These are phyloP conservation scores for apple (Malus domestica) DNA, from an alignment of 306 rosid species.

Conservation along the genomic window DNA sequence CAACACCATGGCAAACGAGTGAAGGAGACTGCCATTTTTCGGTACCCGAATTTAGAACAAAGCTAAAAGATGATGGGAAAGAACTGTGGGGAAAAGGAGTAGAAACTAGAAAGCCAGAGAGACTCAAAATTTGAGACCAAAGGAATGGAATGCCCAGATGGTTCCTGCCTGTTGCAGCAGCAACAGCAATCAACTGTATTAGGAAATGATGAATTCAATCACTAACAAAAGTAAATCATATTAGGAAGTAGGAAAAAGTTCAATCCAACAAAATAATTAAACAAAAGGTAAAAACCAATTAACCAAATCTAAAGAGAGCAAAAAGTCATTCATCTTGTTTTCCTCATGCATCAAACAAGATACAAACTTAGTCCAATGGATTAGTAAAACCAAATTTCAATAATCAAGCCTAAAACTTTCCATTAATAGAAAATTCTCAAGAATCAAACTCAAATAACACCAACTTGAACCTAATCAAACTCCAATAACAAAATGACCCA, in stretches of 20 bases:
- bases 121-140: conserved; percentile 18
- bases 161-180: conserved; percentile 63
- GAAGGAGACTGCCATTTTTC: conserved; percentile 64
- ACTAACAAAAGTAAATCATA: conserved; percentile 14
- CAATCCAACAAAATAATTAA: conserved; percentile 9
- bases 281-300: not conserved
- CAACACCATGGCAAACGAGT: conserved; percentile 65
- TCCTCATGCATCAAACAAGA: conserved; percentile 17
- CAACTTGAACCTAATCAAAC: conserved; percentile 8
- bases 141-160: conserved; percentile 32
- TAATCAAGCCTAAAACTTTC: conserved; percentile 10
- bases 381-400: conserved; percentile 13
- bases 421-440: not conserved
- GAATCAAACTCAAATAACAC: not conserved
- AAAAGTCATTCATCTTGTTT: conserved; percentile 15
- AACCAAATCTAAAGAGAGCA: not conserved
- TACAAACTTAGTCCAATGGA: not conserved
- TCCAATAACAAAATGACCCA: conserved; percentile 5
- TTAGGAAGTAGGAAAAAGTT: conserved; percentile 10
- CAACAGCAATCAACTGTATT: conserved; percentile 46
- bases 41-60: conserved; percentile 5
- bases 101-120: conserved; percentile 12
- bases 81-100: conserved; percentile 12
- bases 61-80: conserved; percentile 1
- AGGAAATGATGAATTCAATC: conserved; percentile 34